Conservation (phyloP, 2,329 filamentous ascomycete genomes). For the Colletotrichum sp. region DNA sequence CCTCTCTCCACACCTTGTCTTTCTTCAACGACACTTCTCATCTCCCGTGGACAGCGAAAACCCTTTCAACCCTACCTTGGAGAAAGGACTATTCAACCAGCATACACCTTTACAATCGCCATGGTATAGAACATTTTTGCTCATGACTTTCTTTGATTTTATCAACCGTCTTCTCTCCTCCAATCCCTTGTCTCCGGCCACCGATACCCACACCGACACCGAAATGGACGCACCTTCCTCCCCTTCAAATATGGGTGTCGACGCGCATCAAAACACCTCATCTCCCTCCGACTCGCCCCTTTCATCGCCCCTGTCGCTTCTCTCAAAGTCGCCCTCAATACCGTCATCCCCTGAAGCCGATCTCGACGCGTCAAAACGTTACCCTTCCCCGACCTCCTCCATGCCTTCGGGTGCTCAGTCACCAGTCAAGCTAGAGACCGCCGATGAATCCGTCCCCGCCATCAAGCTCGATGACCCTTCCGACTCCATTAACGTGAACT, state of each 20-base stretch:
- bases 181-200: not conserved
- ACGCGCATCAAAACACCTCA: conserved; percentile 1
- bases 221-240: conserved; percentile 11
- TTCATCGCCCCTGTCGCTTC: conserved; percentile 59
- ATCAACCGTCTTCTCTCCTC: not conserved
- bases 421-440: conserved; percentile 50
- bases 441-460: conserved; percentile 29
- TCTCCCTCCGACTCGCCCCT: conserved; percentile 41
- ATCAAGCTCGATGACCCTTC: conserved; percentile 30
- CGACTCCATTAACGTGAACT: conserved; percentile 23
- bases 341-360: conserved; percentile 46
- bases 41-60: conserved; percentile 15
- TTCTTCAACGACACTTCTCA: conserved; percentile 23
- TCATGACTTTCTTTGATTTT: conserved; percentile 9
- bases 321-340: conserved; percentile 58
- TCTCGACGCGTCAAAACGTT: conserved; percentile 46
- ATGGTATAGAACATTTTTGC: conserved; percentile 16
- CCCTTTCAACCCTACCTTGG: conserved; percentile 4
- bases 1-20: conserved; percentile 21
- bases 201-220: not conserved
- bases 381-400: conserved; percentile 53
- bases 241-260: conserved; percentile 16
- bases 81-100: conserved; percentile 5
- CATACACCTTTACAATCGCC: conserved; percentile 3
- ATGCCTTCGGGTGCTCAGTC: conserved; percentile 55